These are phyloP conservation scores for Berberis vulgaris DNA, from an alignment of 164 flowering plant genomes.

Conservation along the genomic window DNA sequence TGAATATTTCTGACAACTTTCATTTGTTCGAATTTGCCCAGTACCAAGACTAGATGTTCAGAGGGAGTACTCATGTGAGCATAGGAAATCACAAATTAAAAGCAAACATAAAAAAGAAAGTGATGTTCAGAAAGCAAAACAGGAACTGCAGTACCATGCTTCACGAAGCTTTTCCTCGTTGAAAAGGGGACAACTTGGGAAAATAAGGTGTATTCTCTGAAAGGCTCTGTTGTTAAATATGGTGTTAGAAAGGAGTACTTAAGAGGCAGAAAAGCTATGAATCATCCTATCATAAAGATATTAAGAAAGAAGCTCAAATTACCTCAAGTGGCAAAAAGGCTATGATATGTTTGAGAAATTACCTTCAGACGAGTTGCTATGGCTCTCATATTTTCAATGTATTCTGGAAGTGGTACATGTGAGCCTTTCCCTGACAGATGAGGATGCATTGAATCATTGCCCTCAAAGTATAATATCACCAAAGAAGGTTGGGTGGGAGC, in stretches of 20 bases:
- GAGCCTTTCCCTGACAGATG: constrained; percentile 91
- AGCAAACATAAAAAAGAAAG: no score
- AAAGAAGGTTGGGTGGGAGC: constrained; percentile 68
- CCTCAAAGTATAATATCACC: constrained; percentile 91
- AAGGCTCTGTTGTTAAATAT: not conserved
- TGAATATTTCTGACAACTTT: constrained; percentile 56
- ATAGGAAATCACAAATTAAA: no score
- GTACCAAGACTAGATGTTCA: no score
- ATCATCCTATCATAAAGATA: no score
- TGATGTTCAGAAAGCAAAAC: no score
- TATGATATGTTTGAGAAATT: not conserved
- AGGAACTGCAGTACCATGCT: not conserved
- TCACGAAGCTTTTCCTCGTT: not conserved
- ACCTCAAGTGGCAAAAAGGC: no score
- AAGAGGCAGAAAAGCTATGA: no score
- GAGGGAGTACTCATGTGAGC: no score
- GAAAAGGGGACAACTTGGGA: constrained; percentile 4
- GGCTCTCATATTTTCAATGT: constrained; percentile 70
- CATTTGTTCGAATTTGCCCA: constrained; percentile 42
- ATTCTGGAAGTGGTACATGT: constrained; percentile 89
- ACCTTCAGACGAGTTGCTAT: constrained; percentile 76
- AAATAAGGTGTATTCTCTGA: constrained; percentile 3
- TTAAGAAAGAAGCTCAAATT: no score
- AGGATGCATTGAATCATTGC: constrained; percentile 88
- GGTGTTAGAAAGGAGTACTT: no score